These are phyloP conservation scores for Coniochaeta sp. DNA, from an alignment of 2,329 filamentous ascomycete genomes.

Conservation along the genomic window DNA sequence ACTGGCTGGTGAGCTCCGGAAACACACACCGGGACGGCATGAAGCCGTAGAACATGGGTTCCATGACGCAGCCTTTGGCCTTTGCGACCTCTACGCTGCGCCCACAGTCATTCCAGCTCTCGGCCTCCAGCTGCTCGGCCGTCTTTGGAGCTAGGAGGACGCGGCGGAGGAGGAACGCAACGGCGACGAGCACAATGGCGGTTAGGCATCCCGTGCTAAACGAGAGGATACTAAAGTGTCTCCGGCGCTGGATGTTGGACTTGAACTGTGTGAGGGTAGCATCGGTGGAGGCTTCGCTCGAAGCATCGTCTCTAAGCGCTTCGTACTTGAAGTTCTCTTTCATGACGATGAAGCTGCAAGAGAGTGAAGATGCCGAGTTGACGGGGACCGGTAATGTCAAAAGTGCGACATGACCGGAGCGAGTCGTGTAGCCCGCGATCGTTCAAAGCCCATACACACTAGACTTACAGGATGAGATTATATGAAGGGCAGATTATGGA, in stretches of 20 bases:
- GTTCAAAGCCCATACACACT: too few relatives aligned
- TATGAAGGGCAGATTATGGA: too few relatives aligned
- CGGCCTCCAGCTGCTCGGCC: slow-evolving; percentile 8
- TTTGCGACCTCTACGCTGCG: slow-evolving; percentile 8
- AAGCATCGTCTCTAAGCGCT: not conserved
- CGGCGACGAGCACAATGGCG: not conserved
- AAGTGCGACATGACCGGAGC: not conserved
- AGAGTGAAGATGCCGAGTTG: not conserved
- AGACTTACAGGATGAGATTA: too few relatives aligned
- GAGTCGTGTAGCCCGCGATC: too few relatives aligned
- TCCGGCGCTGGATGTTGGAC: not conserved
- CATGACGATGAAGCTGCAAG: not conserved
- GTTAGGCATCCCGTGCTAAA: slow-evolving; percentile 3
- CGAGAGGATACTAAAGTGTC: not conserved
- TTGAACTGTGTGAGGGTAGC: not conserved
- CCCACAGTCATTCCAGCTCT: slow-evolving; percentile 14
- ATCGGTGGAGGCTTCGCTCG: not conserved
- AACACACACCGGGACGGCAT: slow-evolving; percentile 13
- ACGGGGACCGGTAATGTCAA: not conserved
- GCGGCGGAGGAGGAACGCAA: not conserved
- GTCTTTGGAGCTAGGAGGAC: slow-evolving; percentile 1
- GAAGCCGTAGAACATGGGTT: slow-evolving; percentile 14
- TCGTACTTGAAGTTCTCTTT: not conserved
- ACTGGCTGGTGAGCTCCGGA: slow-evolving; percentile 8
- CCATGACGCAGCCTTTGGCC: slow-evolving; percentile 13